phyloP scores from a whole-genome alignment of 306 rosid species.

The Cyamopsis tetragonoloba region DNA sequence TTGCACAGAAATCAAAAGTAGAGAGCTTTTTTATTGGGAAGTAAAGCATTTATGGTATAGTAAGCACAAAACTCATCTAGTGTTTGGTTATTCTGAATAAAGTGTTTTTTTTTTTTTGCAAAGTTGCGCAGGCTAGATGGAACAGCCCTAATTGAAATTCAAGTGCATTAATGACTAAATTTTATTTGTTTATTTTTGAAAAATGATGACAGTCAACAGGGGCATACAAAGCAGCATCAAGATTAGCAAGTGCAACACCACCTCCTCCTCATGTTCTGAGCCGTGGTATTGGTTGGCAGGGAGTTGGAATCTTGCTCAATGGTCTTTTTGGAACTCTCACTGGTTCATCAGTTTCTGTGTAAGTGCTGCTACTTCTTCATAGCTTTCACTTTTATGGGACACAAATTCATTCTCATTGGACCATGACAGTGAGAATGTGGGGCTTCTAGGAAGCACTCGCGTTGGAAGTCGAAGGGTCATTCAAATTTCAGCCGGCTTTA shows the following conservation, averaged over 20 bases:
- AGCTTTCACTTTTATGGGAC: not conserved
- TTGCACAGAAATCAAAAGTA: too few species aligned
- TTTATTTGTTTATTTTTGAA: not conserved
- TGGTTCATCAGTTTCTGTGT: conserved; percentile 90
- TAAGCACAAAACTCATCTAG: too few species aligned
- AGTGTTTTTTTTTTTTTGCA: too few species aligned
- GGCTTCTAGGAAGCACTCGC: conserved; percentile 96
- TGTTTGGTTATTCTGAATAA: too few species aligned
- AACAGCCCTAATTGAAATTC: not conserved
- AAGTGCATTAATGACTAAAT: not conserved
- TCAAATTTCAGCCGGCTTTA: conserved; percentile 97
- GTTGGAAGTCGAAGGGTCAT: conserved; percentile 97
- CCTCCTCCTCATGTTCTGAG: conserved; percentile 99
- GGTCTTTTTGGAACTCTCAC: conserved; percentile 92
- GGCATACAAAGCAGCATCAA: conserved; percentile 93
- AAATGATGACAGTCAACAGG: conserved; percentile 75
- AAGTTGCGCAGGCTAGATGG: not conserved
- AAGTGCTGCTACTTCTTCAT: conserved; percentile 27
- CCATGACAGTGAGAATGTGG: conserved; percentile 80
- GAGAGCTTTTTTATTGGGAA: too few species aligned
- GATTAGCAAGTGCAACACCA: conserved; percentile 95
- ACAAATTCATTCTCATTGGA: conserved; percentile 4
- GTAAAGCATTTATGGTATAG: too few species aligned
- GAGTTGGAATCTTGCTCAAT: conserved; percentile 83
- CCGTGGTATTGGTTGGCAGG: conserved; percentile 99